Conservation (phyloP, 495 filamentous ascomycete species). For the Astrothelium macrocarpum region DNA sequence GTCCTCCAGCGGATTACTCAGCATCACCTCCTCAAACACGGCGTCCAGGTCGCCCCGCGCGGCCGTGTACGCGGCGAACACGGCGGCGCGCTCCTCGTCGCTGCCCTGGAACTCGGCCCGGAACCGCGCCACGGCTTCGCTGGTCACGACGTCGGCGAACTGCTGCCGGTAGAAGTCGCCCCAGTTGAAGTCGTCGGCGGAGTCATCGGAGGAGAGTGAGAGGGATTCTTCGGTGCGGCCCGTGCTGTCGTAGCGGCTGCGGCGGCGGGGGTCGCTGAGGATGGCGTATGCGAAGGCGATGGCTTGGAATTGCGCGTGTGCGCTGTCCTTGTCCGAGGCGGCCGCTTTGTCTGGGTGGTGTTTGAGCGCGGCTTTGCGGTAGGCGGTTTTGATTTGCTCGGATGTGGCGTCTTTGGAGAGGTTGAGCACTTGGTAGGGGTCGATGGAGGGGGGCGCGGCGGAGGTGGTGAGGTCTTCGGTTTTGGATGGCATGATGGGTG, state of each 20-base stretch:
- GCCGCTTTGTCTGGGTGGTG: conserved; percentile 64
- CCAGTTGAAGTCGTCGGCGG: conserved; percentile 86
- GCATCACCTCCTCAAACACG: conserved; percentile 75
- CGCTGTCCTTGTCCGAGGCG: conserved; percentile 51
- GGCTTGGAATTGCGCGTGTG: conserved; percentile 72
- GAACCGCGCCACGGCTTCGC: conserved; percentile 61
- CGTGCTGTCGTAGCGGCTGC: conserved; percentile 77
- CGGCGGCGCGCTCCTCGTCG: conserved; percentile 67
- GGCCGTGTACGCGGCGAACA: conserved; percentile 65
- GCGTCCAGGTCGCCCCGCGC: conserved; percentile 60
- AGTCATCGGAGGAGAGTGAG: too few species aligned
- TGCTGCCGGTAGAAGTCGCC: conserved; percentile 75
- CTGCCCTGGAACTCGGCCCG: conserved; percentile 71
- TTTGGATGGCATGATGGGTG: conserved; percentile 13
- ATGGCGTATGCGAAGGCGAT: conserved; percentile 92
- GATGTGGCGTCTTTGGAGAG: conserved; percentile 26
- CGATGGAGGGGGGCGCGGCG: conserved; percentile 28
- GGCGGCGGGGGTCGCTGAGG: conserved; percentile 67
- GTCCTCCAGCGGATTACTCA: conserved; percentile 73
- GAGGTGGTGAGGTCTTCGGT: conserved; percentile 20
- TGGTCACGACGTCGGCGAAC: conserved; percentile 59
- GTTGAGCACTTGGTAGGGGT: conserved; percentile 35
- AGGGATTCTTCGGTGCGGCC: conserved; percentile 79
- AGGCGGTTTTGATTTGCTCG: conserved; percentile 35
- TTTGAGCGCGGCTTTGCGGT: conserved; percentile 34